These are phyloP conservation scores for Fonsecaea pedrosoi DNA, from an alignment of 2,329 filamentous ascomycete species.

Conservation along the genomic window DNA sequence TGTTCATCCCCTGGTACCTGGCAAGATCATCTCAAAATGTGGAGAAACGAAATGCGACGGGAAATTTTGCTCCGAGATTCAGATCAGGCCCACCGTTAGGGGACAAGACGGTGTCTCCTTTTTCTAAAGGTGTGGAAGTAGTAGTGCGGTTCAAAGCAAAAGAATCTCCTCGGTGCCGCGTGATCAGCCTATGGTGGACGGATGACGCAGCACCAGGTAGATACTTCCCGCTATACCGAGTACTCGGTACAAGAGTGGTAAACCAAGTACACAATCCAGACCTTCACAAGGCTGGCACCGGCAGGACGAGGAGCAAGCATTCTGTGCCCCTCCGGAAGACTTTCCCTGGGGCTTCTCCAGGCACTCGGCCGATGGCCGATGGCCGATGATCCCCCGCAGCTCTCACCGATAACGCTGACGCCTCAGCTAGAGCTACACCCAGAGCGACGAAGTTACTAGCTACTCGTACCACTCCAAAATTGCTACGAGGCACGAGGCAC, in stretches of 20 bases:
- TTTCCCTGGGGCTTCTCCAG: not conserved
- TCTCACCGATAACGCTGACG: not conserved
- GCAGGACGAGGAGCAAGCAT: not conserved
- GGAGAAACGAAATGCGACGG: not conserved
- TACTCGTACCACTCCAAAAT: not conserved
- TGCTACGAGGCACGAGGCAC: not conserved
- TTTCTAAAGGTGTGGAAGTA: too few species aligned
- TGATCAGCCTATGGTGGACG: too few species aligned
- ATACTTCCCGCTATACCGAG: not conserved
- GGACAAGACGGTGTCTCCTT: not conserved
- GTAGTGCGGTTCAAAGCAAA: too few species aligned
- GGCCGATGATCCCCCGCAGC: not conserved
- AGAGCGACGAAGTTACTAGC: too few species aligned
- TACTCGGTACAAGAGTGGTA: too few species aligned
- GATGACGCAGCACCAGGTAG: not conserved
- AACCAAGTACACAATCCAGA: not conserved
- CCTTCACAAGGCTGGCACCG: not conserved
- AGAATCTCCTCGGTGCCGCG: too few species aligned
- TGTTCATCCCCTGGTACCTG: not conserved
- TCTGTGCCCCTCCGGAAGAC: not conserved
- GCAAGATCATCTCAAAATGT: not conserved
- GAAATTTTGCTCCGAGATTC: slow-evolving; percentile 3
- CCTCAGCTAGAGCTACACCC: not conserved
- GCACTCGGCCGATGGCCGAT: not conserved
- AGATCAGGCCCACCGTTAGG: not conserved